Base-by-base conservation (phyloP, 305 asterid species). In the Lippia alba region DNA sequence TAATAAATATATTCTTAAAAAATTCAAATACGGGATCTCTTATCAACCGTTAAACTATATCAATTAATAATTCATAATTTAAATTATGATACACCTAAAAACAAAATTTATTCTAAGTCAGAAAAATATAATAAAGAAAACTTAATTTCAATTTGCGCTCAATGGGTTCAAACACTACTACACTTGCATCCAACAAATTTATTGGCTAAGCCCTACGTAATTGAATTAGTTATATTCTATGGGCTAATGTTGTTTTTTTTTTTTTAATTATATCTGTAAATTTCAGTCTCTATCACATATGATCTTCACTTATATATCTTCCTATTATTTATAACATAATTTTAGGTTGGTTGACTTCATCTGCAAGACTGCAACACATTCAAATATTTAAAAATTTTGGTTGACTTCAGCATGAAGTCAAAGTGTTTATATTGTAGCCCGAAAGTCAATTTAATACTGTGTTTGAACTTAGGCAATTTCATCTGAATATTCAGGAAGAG, bases 341-440 rank as follows among this genome's bases (percentile, higher is more conserved):
- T 50, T 33, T 60, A 59, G 55, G 5, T 76, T 34, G 74, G 60
- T 72, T 76, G 77, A 72, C 81, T 71, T 51, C n/a, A 4, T 61
- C 54, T 41, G 20, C 15, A 36, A 4, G 0, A 8, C 54, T 41
- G 20, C 15, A 36, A 4, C 6, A 8, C 9, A 36, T 41, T 72
- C 70, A 61, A 71, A 71, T 51, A 6, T 76, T 76, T 49, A 64
- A 76, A 71, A 48, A 65, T 24, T 46, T 53, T n/a, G 50, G 33
- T 66, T 71, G 80, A 76, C 80, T 76, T 46, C 12, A 34, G 58
- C 24, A 5, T 72, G 5, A 60, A 33, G 77, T 76, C 80, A 70
- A 70, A 71, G 69, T 75, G 79, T 86, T 86, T 75, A 84, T 79
- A 80, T 86, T 79, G 72, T 24, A 74, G 58, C 71, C 61, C 6